These are phyloP conservation scores for Gastroboletus turbinatus DNA, from an alignment of 1,284 basidiomycete species.

Conservation along the genomic window DNA sequence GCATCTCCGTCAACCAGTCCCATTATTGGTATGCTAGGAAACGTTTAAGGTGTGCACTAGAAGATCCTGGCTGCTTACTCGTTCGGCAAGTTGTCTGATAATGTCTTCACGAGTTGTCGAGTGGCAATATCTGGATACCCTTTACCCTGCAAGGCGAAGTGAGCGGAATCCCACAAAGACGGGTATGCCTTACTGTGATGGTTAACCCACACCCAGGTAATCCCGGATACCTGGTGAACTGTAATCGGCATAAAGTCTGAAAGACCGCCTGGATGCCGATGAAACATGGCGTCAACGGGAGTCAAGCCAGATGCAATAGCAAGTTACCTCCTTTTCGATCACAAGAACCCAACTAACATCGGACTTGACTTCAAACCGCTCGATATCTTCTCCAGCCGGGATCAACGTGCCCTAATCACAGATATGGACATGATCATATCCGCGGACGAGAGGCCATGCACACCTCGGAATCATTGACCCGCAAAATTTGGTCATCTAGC, in stretches of 20 bases:
- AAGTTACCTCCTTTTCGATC: slow-evolving; percentile 86
- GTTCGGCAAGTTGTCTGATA: slow-evolving; percentile 64
- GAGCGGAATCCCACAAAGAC: slow-evolving; percentile 1
- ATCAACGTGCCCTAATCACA: slow-evolving; percentile 65
- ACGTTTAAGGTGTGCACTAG: neutral
- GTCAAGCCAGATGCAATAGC: neutral
- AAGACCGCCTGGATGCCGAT: slow-evolving; percentile 71
- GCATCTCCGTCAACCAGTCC: slow-evolving; percentile 89
- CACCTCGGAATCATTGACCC: slow-evolving; percentile 59
- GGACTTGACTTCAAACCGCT: slow-evolving; percentile 51
- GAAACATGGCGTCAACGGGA: neutral
- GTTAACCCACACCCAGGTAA: slow-evolving; percentile 64
- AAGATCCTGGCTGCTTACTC: slow-evolving; percentile 35
- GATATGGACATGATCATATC: neutral
- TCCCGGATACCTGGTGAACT: slow-evolving; percentile 46
- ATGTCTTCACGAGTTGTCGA: slow-evolving; percentile 71
- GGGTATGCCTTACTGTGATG: slow-evolving; percentile 54
- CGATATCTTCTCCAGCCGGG: slow-evolving; percentile 71
- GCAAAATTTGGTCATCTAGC: slow-evolving; percentile 52
- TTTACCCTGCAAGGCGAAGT: slow-evolving; percentile 65
- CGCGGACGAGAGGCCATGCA: neutral
- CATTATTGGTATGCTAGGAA: slow-evolving; percentile 63
- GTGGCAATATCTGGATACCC: slow-evolving; percentile 93
- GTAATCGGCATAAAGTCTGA: slow-evolving; percentile 68
- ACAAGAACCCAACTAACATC: slow-evolving; percentile 76